Percentiles rank a stretch among this genome's conserved stretches.
phyloP scores from a whole-genome alignment of 768 basidiomycete species.

The Suillus tomentosus region DNA sequence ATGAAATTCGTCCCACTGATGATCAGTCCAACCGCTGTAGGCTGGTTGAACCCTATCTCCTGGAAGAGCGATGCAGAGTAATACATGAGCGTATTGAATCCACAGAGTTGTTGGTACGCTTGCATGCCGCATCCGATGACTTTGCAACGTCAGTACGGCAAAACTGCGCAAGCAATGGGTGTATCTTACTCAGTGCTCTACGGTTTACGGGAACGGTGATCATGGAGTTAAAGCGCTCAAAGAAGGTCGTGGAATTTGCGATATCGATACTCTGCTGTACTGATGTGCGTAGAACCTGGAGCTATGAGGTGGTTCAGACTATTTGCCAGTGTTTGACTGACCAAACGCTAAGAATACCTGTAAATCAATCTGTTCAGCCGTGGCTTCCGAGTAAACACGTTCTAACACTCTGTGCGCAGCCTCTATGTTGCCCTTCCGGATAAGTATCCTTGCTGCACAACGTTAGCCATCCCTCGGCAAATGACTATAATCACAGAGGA shows the following conservation, averaged over 20 bases:
- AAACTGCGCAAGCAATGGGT: background rate
- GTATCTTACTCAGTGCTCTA: constrained; percentile 62
- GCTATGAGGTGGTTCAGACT: constrained; percentile 32
- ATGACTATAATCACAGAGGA: background rate
- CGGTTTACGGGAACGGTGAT: constrained; percentile 59
- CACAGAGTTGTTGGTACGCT: constrained; percentile 81
- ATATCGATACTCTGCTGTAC: constrained; percentile 66
- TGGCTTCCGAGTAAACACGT: constrained; percentile 71
- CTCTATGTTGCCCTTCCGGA: constrained; percentile 53
- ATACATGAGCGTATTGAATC: constrained; percentile 81
- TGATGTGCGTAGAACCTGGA: constrained; percentile 58
- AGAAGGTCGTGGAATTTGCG: constrained; percentile 60
- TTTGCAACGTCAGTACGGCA: constrained; percentile 26
- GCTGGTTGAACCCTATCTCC: constrained; percentile 79
- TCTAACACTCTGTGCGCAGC: constrained; percentile 56
- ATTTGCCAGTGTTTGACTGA: too few species aligned
- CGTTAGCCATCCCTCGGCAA: background rate
- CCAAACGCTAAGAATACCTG: constrained; percentile 43
- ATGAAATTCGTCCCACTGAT: constrained; percentile 78
- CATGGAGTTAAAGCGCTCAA: constrained; percentile 56
- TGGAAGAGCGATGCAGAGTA: constrained; percentile 80
- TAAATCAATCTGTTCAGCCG: constrained; percentile 61
- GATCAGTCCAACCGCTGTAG: constrained; percentile 79
- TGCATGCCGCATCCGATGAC: constrained; percentile 81
- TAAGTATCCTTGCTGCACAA: constrained; percentile 57